Evolutionary conservation across 768 basidiomycete genomes (phyloP).

Genomic region (Pisolithus microcarpus): DNA sequence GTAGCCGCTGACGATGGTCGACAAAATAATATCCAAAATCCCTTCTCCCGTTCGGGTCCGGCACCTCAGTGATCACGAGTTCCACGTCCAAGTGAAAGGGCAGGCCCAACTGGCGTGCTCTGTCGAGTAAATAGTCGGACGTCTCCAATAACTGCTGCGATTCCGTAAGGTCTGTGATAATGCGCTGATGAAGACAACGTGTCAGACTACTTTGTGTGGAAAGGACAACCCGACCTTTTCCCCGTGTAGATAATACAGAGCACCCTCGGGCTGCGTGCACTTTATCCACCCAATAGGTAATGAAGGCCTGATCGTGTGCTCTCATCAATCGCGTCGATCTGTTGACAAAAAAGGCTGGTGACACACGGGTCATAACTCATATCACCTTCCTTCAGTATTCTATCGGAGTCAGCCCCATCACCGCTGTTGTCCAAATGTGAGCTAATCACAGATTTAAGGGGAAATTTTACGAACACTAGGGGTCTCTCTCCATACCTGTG

Average conservation of each 20-base stretch:
- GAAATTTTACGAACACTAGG: neutral
- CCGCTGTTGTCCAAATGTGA: neutral
- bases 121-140: neutral
- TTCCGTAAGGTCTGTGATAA: neutral
- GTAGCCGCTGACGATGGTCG: constrained; percentile 32
- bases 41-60: neutral
- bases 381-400: neutral
- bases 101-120: neutral
- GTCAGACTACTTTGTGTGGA: neutral
- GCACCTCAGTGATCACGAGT: neutral
- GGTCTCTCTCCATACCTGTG: neutral
- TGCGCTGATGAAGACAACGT: neutral
- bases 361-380: constrained; percentile 2
- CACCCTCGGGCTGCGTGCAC: constrained; percentile 45
- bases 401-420: neutral
- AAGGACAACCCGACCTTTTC: constrained; percentile 27
- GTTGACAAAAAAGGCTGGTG: neutral
- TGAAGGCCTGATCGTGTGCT: neutral
- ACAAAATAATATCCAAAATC: constrained; percentile 36
- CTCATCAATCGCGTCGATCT: neutral
- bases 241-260: constrained; percentile 42
- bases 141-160: neutral
- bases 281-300: neutral
- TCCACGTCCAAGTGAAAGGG: neutral
- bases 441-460: neutral